Conservation (phyloP, 306 rosid species). For the Ochetophila trinervis region DNA sequence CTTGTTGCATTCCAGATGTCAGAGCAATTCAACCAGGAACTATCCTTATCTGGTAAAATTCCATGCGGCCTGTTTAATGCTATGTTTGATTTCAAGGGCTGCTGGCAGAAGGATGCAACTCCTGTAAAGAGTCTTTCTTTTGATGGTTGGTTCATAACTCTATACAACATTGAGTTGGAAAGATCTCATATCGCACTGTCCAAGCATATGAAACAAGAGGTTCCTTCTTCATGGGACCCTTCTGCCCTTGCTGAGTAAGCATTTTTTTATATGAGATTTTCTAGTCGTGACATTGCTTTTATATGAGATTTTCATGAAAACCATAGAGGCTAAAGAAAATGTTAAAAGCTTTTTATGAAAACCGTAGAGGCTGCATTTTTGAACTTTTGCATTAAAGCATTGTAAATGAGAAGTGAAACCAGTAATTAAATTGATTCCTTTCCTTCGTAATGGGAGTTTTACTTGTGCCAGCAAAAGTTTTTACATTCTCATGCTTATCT, state of each 20-base stretch:
- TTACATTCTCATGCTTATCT: no score
- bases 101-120: slow-evolving; percentile 80
- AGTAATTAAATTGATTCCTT: no score
- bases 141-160: slow-evolving; percentile 77
- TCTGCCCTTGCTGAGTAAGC: slow-evolving; percentile 80
- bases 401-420: no score
- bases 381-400: no score
- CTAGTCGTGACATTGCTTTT: no score
- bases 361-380: no score
- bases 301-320: no score
- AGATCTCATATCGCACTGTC: slow-evolving; percentile 54
- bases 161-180: slow-evolving; percentile 65
- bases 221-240: slow-evolving; percentile 83
- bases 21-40: slow-evolving; percentile 62
- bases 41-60: slow-evolving; percentile 67
- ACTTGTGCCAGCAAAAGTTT: no score
- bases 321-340: no score
- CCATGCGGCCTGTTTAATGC: slow-evolving; percentile 75
- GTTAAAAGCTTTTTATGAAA: no score
- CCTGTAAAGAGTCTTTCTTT: slow-evolving; percentile 53
- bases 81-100: slow-evolving; percentile 61
- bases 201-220: slow-evolving; percentile 55
- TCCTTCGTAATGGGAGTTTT: no score
- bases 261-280: no score
- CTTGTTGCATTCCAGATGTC: slow-evolving; percentile 65